Evolutionary conservation across 2,329 filamentous ascomycete species (phyloP), one percentile per base, ranked within the genome.

Genomic region (Cladosporium halotolerans): DNA sequence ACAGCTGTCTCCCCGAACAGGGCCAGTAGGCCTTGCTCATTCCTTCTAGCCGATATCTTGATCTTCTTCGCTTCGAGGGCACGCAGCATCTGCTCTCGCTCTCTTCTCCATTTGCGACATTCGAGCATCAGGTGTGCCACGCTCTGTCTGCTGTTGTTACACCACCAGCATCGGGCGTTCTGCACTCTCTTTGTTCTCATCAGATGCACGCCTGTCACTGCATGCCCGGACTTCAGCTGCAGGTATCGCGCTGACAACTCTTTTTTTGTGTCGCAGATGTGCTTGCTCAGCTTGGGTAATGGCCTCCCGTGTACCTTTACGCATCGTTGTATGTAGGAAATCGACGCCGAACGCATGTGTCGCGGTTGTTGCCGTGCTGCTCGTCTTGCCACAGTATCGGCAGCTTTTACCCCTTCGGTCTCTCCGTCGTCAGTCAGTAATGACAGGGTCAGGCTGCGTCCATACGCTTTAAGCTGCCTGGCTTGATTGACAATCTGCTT

Each of bases 31-130:
- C 3, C 32, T 3, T 34, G 32, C 32, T 34, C 32, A 3, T 34
- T 34, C 32, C 32, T 34, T 34, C 32, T 34, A 2, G 32, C 32
- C 32, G 32, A 34, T 2, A 34, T 34, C 2, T 34, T 3, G 3
- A 34, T 34, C 32, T 34, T 34, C 32, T 34, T 34, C 3, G 32
- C 32, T 34, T 34, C 32, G 32, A 34, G 32, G 32, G 32, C 32
- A 34, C 32, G 32, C 3, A 34, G 32, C 32, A 34, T 34, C 3
- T 3, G 32, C 3, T 34, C 32, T 40, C 34, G 34, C 34, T 50
- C 33, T 13, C 47, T 19, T 42, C 47, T 18, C 47, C 47, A 50
- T 4, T 42, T 50, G 28, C 47, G 34, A 32, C 47, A 50, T 14
- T 39, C 10, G 6, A 50, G 18, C 47, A 40, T 18, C 4, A 50